Percentiles rank a stretch among this genome's conserved stretches.
Evolutionary conservation across 2,329 filamentous ascomycete species (phyloP).

Genomic region (Colletotrichum noveboracense): DNA sequence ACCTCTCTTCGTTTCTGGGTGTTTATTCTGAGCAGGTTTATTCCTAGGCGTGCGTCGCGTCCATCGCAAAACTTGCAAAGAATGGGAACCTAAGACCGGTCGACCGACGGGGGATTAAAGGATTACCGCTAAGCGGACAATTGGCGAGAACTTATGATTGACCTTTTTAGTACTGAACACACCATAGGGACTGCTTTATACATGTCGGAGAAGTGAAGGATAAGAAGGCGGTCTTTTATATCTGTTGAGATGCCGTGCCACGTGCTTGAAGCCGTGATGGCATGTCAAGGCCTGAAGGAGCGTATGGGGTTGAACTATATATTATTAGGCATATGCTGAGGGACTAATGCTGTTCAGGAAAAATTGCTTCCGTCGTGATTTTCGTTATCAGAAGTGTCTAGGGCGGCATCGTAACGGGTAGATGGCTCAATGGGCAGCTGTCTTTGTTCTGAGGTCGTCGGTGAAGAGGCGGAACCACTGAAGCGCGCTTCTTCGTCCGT

Average conservation of each 20-base stretch:
- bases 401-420: rapidly evolving
- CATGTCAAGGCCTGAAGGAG: background rate
- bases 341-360: background rate
- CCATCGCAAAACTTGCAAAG: background rate
- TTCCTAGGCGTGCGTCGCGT: background rate
- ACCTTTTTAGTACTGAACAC: background rate
- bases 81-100: background rate
- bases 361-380: too few species aligned
- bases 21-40: background rate
- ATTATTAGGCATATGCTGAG: background rate
- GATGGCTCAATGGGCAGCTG: background rate
- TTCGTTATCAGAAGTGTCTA: too few species aligned
- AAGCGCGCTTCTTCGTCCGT: background rate
- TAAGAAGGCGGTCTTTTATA: rapidly evolving
- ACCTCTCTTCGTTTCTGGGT: background rate
- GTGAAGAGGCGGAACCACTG: rapidly evolving
- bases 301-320: background rate
- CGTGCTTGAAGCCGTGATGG: background rate
- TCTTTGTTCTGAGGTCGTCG: background rate
- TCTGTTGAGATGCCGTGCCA: background rate
- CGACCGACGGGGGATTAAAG: background rate
- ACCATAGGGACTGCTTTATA: background rate
- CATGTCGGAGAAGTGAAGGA: too few species aligned
- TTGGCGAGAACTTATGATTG: rapidly evolving
- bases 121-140: background rate